Base-by-base conservation (phyloP, 805 yeast genomes). In the Starmerella apicola region DNA sequence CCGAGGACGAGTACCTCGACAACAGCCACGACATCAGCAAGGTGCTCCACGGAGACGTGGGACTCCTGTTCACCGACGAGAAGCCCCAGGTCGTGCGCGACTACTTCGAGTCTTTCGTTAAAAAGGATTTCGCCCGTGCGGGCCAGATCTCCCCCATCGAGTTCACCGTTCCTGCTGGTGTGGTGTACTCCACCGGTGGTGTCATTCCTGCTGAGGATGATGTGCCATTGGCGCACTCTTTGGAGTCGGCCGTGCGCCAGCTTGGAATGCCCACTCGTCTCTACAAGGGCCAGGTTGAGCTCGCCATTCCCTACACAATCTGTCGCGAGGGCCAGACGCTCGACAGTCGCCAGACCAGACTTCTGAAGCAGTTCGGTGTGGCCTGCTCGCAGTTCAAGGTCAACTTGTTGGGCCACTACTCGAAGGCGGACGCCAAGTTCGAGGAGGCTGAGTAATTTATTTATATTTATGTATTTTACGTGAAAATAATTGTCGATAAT, bases 161-260 rank as follows among this genome's bases (percentile, higher is more conserved):
- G 37, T 86, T 91, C 63, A 71, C 74, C 4, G 70, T 91, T 41
- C 97, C 98, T 22, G 84, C 70, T 44, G 99, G 99, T 35, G 71
- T 84, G 38, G 78, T 91, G 7, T 86, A 84, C 61, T 82, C 97
- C 17, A 78, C 95, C 59, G 99, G 95, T 54, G 98, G 98, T 18
- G 93, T 83, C 63, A 66, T 86, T 37, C 70, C 95, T 23, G 63
- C 59, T 19, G 96, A 85, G 57, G 97, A 91, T 49, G 99, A 91
- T 61, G 85, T 91, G 17, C 95, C 96, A 52, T 78, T 91, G 81
- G 79, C 93, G 10, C 98, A 91, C 59, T 84, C 97, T 5, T 71
- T 93, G 64, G 98, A 91, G 63, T 83, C 85, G 54, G 83, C 94
- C 30, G 62, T 91, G 56, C 80, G 98, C 68, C 81, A 81, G 58